A percentile compares a stretch with the other conserved stretches of the same genome.
These are phyloP conservation scores for Fraxinus americana DNA, from an alignment of 257 asterid genomes.

Conservation along the genomic window DNA sequence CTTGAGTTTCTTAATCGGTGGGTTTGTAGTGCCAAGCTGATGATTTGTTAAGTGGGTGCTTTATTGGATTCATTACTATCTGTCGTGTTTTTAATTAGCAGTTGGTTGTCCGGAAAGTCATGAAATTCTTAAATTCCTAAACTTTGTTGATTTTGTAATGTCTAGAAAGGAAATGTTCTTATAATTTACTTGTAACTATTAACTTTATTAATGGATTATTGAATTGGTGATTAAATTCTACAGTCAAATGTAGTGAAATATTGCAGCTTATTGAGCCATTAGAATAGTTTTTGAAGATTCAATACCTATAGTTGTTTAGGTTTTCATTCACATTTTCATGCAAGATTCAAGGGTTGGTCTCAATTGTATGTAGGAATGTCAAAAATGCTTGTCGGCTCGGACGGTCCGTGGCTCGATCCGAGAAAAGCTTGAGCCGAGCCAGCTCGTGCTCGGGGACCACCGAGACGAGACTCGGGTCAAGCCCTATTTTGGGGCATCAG, in stretches of 20 bases:
- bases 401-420: no score
- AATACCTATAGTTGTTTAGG: constrained; percentile 7
- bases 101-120: background rate
- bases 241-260: background rate
- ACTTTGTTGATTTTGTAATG: background rate
- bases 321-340: background rate
- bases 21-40: constrained; percentile 5
- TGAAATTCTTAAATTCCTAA: background rate
- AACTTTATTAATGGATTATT: background rate
- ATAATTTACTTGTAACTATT: background rate
- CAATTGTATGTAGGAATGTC: constrained; percentile 19
- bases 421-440: no score
- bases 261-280: constrained; percentile 14
- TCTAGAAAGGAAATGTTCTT: constrained; percentile 7
- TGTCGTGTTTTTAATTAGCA: background rate
- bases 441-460: no score
- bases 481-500: no score
- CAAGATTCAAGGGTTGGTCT: constrained; percentile 36
- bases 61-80: background rate
- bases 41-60: constrained; percentile 7
- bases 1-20: background rate
- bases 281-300: background rate
- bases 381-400: no score
- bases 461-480: no score
- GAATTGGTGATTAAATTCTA: background rate